phyloP scores from a whole-genome alignment of 176 grass and related monocot species.

The Leersia perrieri region DNA sequence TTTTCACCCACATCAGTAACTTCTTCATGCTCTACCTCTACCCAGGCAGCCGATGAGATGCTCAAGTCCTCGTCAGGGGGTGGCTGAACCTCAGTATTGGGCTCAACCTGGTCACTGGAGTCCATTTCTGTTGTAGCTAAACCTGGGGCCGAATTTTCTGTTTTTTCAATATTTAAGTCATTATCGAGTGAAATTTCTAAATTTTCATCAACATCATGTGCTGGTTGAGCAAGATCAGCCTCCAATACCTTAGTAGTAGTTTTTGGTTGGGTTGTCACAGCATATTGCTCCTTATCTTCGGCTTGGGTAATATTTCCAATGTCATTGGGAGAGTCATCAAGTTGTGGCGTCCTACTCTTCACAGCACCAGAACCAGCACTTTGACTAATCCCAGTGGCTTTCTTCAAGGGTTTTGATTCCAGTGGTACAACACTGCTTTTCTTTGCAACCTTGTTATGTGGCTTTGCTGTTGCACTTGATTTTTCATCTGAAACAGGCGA shows the following conservation, averaged over 20 bases:
- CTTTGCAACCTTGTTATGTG: constrained; percentile 78
- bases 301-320: constrained; percentile 58
- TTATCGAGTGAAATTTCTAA: constrained; percentile 78
- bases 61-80: constrained; percentile 76
- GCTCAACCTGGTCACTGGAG: constrained; percentile 43
- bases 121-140: constrained; percentile 52
- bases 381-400: constrained; percentile 47
- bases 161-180: constrained; percentile 82
- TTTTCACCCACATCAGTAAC: constrained; percentile 50
- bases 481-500: constrained; percentile 56
- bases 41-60: constrained; percentile 95
- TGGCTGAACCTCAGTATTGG: constrained; percentile 59
- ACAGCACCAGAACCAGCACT: constrained; percentile 37
- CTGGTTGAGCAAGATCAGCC: constrained; percentile 87
- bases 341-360: constrained; percentile 60
- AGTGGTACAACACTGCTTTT: constrained; percentile 96
- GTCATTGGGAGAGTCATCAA: constrained; percentile 58
- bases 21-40: constrained; percentile 85
- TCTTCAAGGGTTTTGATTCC: constrained; percentile 82
- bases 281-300: constrained; percentile 67
- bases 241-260: constrained; percentile 71
- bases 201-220: constrained; percentile 88
- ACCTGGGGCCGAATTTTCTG: constrained; percentile 56
- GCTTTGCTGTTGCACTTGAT: constrained; percentile 45
- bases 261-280: constrained; percentile 50